phyloP scores from a whole-genome alignment of 805 yeast genomes.

The Candida tallmaniae region DNA sequence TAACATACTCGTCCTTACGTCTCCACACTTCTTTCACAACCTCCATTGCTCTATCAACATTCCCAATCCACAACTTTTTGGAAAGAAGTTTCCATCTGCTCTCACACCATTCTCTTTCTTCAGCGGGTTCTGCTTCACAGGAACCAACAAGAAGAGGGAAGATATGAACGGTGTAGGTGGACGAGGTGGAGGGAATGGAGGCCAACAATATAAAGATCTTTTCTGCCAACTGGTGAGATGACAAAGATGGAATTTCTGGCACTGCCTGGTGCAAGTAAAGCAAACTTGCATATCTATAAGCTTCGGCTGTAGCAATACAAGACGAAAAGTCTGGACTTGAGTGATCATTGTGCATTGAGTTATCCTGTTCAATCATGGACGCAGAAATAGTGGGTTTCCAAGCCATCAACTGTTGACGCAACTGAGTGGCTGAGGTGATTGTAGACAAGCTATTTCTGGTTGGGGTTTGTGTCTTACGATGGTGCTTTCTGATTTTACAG shows the following conservation, averaged over 20 bases:
- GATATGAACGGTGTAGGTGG: constrained; percentile 55
- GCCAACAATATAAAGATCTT: constrained; percentile 57
- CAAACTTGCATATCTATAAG: constrained; percentile 57
- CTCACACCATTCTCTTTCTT: constrained; percentile 59
- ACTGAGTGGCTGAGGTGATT: constrained; percentile 51
- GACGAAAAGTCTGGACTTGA: constrained; percentile 51
- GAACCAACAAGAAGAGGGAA: constrained; percentile 63
- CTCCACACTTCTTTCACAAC: constrained; percentile 72
- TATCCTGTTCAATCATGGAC: constrained; percentile 22
- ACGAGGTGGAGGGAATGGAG: constrained; percentile 55
- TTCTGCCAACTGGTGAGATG: constrained; percentile 54
- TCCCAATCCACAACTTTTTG: constrained; percentile 59
- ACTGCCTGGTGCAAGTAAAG: constrained; percentile 65
- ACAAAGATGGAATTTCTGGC: constrained; percentile 57
- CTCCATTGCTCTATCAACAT: constrained; percentile 60
- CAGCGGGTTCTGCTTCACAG: constrained; percentile 57
- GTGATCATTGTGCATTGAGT: constrained; percentile 11
- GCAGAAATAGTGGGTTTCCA: constrained; percentile 53
- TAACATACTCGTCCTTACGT: constrained; percentile 45
- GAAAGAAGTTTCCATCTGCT: constrained; percentile 53
- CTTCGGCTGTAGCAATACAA: constrained; percentile 66
- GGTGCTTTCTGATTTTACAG: constrained; percentile 39
- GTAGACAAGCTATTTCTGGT: constrained; percentile 39
- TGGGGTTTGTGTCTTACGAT: constrained; percentile 14
- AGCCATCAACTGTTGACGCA: constrained; percentile 47